Base-by-base conservation (phyloP, 768 basidiomycete species). In the Collybia nuda region DNA sequence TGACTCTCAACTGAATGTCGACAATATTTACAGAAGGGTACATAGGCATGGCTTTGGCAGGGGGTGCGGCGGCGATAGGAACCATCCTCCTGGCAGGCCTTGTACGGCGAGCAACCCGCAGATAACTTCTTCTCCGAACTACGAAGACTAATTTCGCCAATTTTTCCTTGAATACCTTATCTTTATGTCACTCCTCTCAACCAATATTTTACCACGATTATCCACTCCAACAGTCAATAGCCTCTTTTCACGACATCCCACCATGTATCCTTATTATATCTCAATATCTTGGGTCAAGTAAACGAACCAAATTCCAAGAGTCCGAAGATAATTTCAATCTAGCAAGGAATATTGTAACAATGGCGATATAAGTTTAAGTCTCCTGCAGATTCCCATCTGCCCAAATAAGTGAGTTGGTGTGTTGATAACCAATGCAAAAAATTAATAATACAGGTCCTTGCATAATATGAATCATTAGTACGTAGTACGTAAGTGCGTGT, bases 31-130 rank as follows among this genome's bases (percentile, higher is more conserved):
- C 66, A 95, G 96, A 99, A 69, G 95, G 95, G n/a, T 98, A 98
- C 67, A 91, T 98, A 44, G 97, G 97, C 41, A 93, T 99, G 88
- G 97, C 94, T 12, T 77, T 99, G 38, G 92, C 86, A 17, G 95
- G 95, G 44, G 93, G 94, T 48, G 87, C 81, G 37, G 93, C 90
- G 12, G 94, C 96, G 12, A 61, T 96, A 18, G 90, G 92, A 45
- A 84, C 88, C 24, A 67, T 93, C 42, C 65, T 88, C 51, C 51
- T 92, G 48, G 87, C 90, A 65, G 73, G 82, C 71, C 73, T 92
- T 63, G 78, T 93, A 82, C 88, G 91, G 84, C 90, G 89, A 82
- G 86, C 90, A 67, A 64, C 70, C 56, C 77, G 78, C 63, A 76
- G 76, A 71, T 81, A 74, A 73, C 40, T 40, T 52, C 29, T 35